Evolutionary conservation across 352 stramenopile species (phyloP).

Genomic region (Vaucheria bursata): DNA sequence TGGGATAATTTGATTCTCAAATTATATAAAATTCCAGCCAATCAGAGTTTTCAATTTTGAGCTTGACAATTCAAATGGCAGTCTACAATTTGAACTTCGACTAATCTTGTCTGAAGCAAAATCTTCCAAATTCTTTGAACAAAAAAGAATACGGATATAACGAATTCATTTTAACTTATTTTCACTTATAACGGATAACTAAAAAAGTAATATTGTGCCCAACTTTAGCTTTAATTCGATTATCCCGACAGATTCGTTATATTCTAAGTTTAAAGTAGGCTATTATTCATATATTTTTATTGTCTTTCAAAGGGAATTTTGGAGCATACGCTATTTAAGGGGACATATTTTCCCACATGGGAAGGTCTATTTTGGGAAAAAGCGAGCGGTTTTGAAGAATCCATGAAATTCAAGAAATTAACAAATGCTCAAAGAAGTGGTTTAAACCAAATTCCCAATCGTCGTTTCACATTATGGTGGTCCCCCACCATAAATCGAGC

Average conservation of each 20-base stretch:
- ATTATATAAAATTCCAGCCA: too few relatives aligned
- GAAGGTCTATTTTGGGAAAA: constrained; percentile 99
- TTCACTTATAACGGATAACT: background rate
- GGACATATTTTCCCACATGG: constrained; percentile 99
- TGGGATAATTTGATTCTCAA: too few relatives aligned
- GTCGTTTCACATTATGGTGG: constrained; percentile 99
- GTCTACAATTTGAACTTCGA: too few relatives aligned
- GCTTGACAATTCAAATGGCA: too few relatives aligned
- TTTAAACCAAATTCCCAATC: constrained; percentile 99
- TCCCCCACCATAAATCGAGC: constrained; percentile 99
- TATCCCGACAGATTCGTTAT: too few relatives aligned
- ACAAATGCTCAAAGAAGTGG: constrained; percentile 98
- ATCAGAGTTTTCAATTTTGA: too few relatives aligned
- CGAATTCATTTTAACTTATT: too few relatives aligned
- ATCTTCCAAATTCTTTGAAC: too few relatives aligned
- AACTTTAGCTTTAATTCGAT: background rate
- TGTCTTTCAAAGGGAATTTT: constrained; percentile 97
- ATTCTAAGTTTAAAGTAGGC: background rate
- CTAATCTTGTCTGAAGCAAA: too few relatives aligned
- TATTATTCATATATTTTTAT: too few relatives aligned
- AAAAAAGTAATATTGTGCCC: too few relatives aligned
- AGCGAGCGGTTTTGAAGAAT: constrained; percentile 69
- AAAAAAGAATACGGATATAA: too few relatives aligned
- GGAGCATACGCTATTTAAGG: constrained; percentile 99
- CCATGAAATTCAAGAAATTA: constrained; percentile 99